Conservation (phyloP, 441 rosid species). For the Euphorbia corollata region DNA sequence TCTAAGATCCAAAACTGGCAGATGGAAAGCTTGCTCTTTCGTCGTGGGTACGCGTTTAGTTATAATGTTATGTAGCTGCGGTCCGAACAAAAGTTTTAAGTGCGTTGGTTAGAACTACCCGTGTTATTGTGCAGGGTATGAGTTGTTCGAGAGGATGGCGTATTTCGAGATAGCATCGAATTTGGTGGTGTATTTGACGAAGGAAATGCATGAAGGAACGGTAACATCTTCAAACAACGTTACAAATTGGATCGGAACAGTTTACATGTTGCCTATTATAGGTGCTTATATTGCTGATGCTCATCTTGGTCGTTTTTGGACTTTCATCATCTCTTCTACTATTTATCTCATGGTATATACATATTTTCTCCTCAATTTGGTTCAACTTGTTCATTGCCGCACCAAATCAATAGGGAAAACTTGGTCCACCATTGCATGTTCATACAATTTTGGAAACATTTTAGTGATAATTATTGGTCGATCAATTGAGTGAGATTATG, state of each 20-base stretch:
- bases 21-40: slow-evolving; percentile 67
- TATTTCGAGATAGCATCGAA: slow-evolving; percentile 61
- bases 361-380: too few species aligned
- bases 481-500: too few species aligned
- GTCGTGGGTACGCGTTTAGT: slow-evolving; percentile 32
- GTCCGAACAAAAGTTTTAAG: too few species aligned
- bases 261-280: slow-evolving; percentile 50
- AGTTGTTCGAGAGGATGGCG: slow-evolving; percentile 65
- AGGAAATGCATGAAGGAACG: slow-evolving; percentile 53
- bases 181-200: slow-evolving; percentile 47
- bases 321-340: slow-evolving; percentile 45
- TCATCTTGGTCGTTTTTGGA: slow-evolving; percentile 69
- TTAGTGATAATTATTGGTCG: too few species aligned
- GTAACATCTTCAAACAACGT: slow-evolving; percentile 59
- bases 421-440: too few species aligned
- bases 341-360: slow-evolving; percentile 60
- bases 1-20: slow-evolving; percentile 50
- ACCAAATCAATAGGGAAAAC: too few species aligned
- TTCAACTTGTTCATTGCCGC: too few species aligned
- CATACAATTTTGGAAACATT: too few species aligned
- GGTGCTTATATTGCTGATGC: slow-evolving; percentile 83
- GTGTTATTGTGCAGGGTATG: slow-evolving; percentile 51
- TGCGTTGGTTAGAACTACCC: too few species aligned
- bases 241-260: slow-evolving; percentile 67
- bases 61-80: too few species aligned